Evolutionary conservation across 306 rosid species (phyloP).

Genomic region (Begonia fuchsioides): DNA sequence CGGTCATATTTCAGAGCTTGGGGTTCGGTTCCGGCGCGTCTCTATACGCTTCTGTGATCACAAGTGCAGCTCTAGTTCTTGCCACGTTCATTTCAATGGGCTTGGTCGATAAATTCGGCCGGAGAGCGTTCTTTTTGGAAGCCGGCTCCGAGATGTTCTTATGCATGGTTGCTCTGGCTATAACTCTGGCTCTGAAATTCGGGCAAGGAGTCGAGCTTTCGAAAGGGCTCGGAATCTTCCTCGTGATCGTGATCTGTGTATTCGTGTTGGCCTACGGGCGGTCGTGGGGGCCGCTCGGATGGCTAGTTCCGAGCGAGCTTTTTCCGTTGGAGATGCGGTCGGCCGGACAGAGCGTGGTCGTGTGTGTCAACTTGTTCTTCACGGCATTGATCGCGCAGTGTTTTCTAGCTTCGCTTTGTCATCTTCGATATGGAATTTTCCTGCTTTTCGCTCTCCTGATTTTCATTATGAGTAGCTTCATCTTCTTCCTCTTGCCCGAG

Average conservation of each 20-base stretch:
- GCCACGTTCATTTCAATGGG: conserved; percentile 78
- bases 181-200: conserved; percentile 51
- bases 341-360: conserved; percentile 89
- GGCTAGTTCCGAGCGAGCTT: conserved; percentile 94
- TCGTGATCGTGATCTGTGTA: conserved; percentile 53
- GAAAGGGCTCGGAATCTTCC: conserved; percentile 46
- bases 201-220: conserved; percentile 65
- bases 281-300: conserved; percentile 95
- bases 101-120: conserved; percentile 71
- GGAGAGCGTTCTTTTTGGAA: conserved; percentile 84
- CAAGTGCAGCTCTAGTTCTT: conserved; percentile 64
- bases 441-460: conserved; percentile 63
- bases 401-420: conserved; percentile 69
- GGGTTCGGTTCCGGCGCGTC: conserved; percentile 80
- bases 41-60: conserved; percentile 58
- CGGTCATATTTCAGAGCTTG: conserved; percentile 86
- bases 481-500: conserved; percentile 81
- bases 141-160: conserved; percentile 90
- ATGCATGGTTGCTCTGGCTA: conserved; percentile 59
- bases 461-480: conserved; percentile 53
- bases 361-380: conserved; percentile 81
- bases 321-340: conserved; percentile 90
- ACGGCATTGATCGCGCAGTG: conserved; percentile 86
- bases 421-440: conserved; percentile 79
- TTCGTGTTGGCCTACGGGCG: conserved; percentile 97